Evolutionary conservation across 1,284 basidiomycete genomes (phyloP).

Genomic region (Malassezia sympodialis): DNA sequence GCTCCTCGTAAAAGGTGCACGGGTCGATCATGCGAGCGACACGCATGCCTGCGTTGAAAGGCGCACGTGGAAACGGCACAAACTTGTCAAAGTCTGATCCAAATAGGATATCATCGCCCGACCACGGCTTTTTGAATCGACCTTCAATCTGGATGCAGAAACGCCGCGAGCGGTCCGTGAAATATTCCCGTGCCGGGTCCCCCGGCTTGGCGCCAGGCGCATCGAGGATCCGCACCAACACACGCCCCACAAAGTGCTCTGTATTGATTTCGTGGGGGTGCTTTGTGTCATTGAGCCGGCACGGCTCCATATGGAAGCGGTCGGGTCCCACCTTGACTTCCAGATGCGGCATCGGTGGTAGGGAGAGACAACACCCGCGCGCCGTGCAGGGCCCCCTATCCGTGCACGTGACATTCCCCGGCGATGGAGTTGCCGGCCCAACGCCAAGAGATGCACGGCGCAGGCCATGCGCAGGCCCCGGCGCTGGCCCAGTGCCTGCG

Average conservation of each 20-base stretch:
- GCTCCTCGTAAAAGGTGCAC: constrained; percentile 38
- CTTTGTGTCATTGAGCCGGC: constrained; percentile 45
- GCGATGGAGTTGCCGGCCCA: too few species aligned
- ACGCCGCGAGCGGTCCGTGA: constrained; percentile 43
- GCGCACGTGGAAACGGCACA: constrained; percentile 42
- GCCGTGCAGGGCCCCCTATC: neutral
- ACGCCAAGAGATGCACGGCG: too few species aligned
- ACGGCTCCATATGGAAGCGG: constrained; percentile 45
- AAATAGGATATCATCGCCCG: constrained; percentile 38
- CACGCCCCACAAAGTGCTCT: constrained; percentile 48
- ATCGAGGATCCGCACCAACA: constrained; percentile 49
- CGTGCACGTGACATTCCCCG: neutral
- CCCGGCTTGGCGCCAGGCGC: constrained; percentile 43
- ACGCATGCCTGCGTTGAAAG: constrained; percentile 50
- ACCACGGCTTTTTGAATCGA: constrained; percentile 46
- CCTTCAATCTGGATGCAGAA: constrained; percentile 51
- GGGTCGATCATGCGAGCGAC: constrained; percentile 49
- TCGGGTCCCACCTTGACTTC: constrained; percentile 48
- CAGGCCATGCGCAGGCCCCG: neutral
- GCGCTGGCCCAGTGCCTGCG: too few species aligned
- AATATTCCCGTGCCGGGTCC: constrained; percentile 41
- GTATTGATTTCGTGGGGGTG: constrained; percentile 49
- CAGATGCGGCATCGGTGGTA: constrained; percentile 33
- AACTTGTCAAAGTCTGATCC: constrained; percentile 43
- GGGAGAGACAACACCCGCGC: neutral